Evolutionary conservation across 2,329 filamentous ascomycete species (phyloP), one percentile per base, ranked within the genome.

Genomic region (Phialophora tarda): DNA sequence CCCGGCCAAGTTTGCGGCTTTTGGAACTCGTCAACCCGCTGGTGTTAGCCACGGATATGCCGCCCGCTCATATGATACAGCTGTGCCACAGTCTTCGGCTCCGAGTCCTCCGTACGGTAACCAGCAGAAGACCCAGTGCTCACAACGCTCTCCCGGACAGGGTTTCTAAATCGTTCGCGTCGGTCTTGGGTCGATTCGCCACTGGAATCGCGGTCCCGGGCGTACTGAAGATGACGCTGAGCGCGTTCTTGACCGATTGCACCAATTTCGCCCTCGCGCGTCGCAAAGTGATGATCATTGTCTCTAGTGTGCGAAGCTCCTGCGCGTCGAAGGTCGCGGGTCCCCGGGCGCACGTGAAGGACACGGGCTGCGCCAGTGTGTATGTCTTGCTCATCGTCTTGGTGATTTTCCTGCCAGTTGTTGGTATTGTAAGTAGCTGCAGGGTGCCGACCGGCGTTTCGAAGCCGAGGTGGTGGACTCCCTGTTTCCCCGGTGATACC

Each of bases 31-130:
- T n/a, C 32, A 47, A 32, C 4, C 14, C 26, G 5, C 21, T n/a
- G 44, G 44, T 41, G 17, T 69, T 51, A 70, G 32, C 57, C 54
- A 23, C 65, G 56, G 47, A 70, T 68, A 38, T 70, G 68, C 24
- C 65, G 56, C 4, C 63, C 50, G 24, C 63, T 50, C 50, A 60
- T 53, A 55, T 70, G 68, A 56, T 70, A 70, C 60, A 70, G 23
- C 55, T 70, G 68, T 8, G 68, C 63, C 11, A 70, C 68, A 23
- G 65, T 68, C 63, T 62, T 64, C 4, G 65, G 65, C 48, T 70
- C 68, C 30, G 68, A 70, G 32, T 64, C 68, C 32, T 67, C 66
- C 10, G 65, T 64, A 23, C 60, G 62, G 61, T 70, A 68, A 3
- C 65, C 68, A 17, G 53, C 53, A 34, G 53, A 55, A 30, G 65